Conservation (phyloP, 2,329 filamentous ascomycete species). For the Venturiaceae sp. region DNA sequence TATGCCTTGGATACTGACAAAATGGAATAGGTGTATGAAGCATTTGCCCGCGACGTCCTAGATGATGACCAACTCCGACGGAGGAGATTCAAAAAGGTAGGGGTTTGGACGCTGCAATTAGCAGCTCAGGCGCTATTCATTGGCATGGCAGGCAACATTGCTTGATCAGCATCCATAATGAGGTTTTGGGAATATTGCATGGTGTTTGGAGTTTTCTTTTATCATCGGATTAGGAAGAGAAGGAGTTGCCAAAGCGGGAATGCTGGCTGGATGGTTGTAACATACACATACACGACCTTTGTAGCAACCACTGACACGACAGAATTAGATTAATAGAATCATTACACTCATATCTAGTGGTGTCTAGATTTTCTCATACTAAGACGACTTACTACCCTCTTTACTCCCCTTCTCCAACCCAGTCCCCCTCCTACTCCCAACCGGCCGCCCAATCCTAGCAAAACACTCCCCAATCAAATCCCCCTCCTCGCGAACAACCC, state of each 20-base stretch:
- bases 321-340: not conserved
- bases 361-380: too few species aligned
- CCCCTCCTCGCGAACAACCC: slow-evolving; percentile 52
- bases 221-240: not conserved
- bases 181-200: not conserved
- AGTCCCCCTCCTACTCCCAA: not conserved
- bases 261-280: not conserved
- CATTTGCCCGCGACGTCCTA: slow-evolving; percentile 84
- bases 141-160: slow-evolving; percentile 78
- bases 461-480: slow-evolving; percentile 62
- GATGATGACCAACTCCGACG: slow-evolving; percentile 83
- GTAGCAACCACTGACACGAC: not conserved
- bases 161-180: slow-evolving; percentile 23
- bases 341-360: not conserved
- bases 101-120: slow-evolving; percentile 89
- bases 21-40: slow-evolving; percentile 68
- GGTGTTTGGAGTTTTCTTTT: not conserved
- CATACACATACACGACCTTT: not conserved
- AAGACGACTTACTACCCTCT: not conserved
- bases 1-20: not conserved
- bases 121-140: slow-evolving; percentile 91
- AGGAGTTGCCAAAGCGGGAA: not conserved
- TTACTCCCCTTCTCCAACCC: not conserved
- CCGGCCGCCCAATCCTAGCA: slow-evolving; percentile 30
- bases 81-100: slow-evolving; percentile 86